Evolutionary conservation across 2,329 filamentous ascomycete species (phyloP).

Genomic region (Aspergillus sp.): DNA sequence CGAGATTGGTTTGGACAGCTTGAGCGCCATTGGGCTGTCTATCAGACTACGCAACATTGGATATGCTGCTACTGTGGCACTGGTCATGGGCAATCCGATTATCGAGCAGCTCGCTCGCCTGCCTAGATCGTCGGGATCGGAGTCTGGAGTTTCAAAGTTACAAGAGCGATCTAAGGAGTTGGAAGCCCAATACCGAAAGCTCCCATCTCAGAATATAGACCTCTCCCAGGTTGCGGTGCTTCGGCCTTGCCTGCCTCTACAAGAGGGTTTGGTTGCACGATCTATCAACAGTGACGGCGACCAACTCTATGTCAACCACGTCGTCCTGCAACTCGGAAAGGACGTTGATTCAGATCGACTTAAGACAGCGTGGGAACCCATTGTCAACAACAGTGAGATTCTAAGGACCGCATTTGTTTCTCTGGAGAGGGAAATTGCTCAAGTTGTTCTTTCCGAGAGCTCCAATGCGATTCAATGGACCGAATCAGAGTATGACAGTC

Average conservation of each 20-base stretch:
- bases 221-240: constrained; percentile 18
- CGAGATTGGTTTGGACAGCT: constrained; percentile 39
- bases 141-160: constrained; percentile 3
- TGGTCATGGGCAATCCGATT: constrained; percentile 35
- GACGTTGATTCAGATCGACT: constrained; percentile 28
- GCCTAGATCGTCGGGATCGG: constrained; percentile 13
- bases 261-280: constrained; percentile 39
- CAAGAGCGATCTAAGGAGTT: constrained; percentile 17
- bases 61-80: constrained; percentile 34
- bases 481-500: constrained; percentile 14
- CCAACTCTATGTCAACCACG: constrained; percentile 41
- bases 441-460: constrained; percentile 31
- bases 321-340: constrained; percentile 33
- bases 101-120: constrained; percentile 34
- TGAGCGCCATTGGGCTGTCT: constrained; percentile 38
- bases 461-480: constrained; percentile 20
- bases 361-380: constrained; percentile 27
- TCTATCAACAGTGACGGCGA: constrained; percentile 31
- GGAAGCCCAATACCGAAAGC: constrained; percentile 21
- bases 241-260: constrained; percentile 32
- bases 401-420: constrained; percentile 41
- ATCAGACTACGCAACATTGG: constrained; percentile 34
- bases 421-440: constrained; percentile 34
- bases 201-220: constrained; percentile 13
- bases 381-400: constrained; percentile 37